These are phyloP conservation scores for Paspalum notatum DNA, from an alignment of 176 grass and related monocot species.

Conservation along the genomic window DNA sequence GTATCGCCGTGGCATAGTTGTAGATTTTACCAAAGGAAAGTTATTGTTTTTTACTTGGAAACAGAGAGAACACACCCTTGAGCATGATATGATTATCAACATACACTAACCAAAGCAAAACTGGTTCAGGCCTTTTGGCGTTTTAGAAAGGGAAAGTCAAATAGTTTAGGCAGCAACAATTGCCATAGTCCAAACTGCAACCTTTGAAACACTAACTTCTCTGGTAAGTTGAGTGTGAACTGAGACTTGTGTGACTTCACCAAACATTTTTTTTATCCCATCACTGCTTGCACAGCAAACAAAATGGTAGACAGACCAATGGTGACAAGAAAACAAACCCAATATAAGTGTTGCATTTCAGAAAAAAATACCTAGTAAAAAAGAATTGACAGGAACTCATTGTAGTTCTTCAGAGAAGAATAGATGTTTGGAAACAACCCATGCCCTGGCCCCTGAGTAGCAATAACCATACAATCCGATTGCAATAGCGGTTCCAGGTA, in stretches of 20 bases:
- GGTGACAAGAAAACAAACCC: conserved; percentile 43
- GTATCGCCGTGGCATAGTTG: neutral
- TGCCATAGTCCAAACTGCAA: conserved; percentile 95
- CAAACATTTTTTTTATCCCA: conserved; percentile 88
- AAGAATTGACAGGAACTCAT: conserved; percentile 67
- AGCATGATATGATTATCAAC: neutral
- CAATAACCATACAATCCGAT: conserved; percentile 89
- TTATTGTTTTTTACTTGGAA: too few relatives aligned
- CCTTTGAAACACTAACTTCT: conserved; percentile 76
- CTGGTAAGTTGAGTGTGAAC: conserved; percentile 91
- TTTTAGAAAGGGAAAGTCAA: neutral
- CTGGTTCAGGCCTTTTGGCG: neutral
- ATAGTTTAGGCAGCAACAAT: neutral
- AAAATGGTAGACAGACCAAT: conserved; percentile 70
- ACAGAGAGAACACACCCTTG: neutral
- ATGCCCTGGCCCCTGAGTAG: conserved; percentile 90
- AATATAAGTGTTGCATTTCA: conserved; percentile 19
- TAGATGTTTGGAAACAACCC: conserved; percentile 98
- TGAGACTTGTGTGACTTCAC: conserved; percentile 75
- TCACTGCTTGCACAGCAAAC: conserved; percentile 58
- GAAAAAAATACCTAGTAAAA: conserved; percentile 71
- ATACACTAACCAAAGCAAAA: neutral
- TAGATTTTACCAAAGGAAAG: too few relatives aligned
- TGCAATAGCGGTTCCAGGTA: conserved; percentile 81
- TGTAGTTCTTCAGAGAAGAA: conserved; percentile 79